Conservation (phyloP, 768 basidiomycete species). For the Phallus indusiatus region DNA sequence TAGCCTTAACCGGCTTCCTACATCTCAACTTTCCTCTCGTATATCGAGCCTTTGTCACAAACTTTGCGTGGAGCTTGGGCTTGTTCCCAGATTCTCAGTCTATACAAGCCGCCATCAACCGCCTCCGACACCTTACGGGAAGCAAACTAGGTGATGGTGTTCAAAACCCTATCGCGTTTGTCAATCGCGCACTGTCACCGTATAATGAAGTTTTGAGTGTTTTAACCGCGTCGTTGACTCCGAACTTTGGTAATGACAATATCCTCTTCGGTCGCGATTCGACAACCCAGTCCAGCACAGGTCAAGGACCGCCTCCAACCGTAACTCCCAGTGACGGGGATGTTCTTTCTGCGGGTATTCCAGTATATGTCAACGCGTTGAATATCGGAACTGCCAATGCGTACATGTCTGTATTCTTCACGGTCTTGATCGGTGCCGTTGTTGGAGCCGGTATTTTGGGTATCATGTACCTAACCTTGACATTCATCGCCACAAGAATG, state of each 20-base stretch:
- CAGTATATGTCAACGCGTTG: slow-evolving; percentile 69
- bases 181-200: slow-evolving; percentile 75
- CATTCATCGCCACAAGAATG: slow-evolving; percentile 20
- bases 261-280: neutral
- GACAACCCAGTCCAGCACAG: slow-evolving; percentile 3
- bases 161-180: slow-evolving; percentile 58
- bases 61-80: slow-evolving; percentile 86
- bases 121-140: slow-evolving; percentile 76
- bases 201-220: slow-evolving; percentile 39
- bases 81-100: slow-evolving; percentile 47
- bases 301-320: slow-evolving; percentile 14
- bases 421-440: slow-evolving; percentile 56
- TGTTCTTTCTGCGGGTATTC: slow-evolving; percentile 69
- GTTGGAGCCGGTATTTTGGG: slow-evolving; percentile 44
- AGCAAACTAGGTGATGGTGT: slow-evolving; percentile 57
- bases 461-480: slow-evolving; percentile 39
- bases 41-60: slow-evolving; percentile 72
- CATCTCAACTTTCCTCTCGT: slow-evolving; percentile 81
- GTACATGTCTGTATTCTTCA: slow-evolving; percentile 83
- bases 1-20: slow-evolving; percentile 70
- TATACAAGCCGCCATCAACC: slow-evolving; percentile 70
- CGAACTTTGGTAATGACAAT: neutral
- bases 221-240: slow-evolving; percentile 3
- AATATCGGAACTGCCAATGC: slow-evolving; percentile 80
- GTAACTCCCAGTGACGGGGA: slow-evolving; percentile 56